Base-by-base conservation (phyloP, 139 green algal genomes). In the Eudorina sp. region DNA sequence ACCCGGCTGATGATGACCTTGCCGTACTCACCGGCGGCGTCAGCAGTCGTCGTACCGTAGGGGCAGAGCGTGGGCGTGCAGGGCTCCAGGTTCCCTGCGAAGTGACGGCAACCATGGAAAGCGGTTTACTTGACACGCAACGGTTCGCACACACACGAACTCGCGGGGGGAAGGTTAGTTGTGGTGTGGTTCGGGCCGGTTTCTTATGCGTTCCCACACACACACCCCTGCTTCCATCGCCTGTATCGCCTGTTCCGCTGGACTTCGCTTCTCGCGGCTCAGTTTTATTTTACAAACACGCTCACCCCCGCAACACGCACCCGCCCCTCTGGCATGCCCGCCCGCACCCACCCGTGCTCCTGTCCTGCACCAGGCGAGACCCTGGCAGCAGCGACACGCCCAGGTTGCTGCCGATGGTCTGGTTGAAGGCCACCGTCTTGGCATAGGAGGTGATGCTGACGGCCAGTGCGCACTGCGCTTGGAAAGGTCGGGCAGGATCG, bases 371-470 rank as follows among this genome's bases (percentile, higher is more conserved):
- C 27, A 55, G 16, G 31, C 29, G 6, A 1, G 80, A 66, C 1
- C 81, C 81, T 2, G 81, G 81, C 45, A 87, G 60, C 81, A 87
- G 36, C 3, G 81, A 53, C n/a, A 64, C 46, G 45, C 81, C 81
- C 21, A 87, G 7, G 31, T n/a, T 34, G 31, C 81, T 25, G 29
- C 9, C 79, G 29, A 66, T 62, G n/a, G 41, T 16, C 18, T 29
- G 36, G 60, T 41, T 53, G 36, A 75, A 29, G 48, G 48, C 48
- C 0, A 68, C 6, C 9, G 31, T n/a, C 60, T 86, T 86, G 79
- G 11, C 3, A 13, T 25, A 58, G 13, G 51, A 58, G 13, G 51
- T 58, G 51, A 58, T 16, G 16, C 51, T 58, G 13, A 58, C 13
- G 13, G 51, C 51, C 13, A 58, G 16, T 16, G 16, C 16, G 16